phyloP scores from a whole-genome alignment of 1,284 basidiomycete species.

The Takashimella koratensis region DNA sequence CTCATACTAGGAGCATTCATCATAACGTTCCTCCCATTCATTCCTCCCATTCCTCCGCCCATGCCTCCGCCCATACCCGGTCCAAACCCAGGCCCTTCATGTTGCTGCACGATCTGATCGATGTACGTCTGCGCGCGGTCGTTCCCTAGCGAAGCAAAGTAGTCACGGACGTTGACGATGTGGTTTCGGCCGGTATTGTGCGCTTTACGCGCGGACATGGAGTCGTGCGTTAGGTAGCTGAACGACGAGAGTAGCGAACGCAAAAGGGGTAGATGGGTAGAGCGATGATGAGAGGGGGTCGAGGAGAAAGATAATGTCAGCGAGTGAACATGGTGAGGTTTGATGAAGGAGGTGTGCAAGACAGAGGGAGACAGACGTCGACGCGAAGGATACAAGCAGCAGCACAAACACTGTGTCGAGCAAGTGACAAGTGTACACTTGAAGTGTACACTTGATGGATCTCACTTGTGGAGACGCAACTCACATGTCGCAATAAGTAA shows the following conservation, averaged over 20 bases:
- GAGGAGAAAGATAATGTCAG: not conserved
- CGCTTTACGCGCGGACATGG: conserved; percentile 75
- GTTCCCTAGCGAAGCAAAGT: conserved; percentile 92
- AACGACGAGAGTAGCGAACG: not conserved
- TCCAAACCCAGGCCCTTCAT: too few relatives aligned
- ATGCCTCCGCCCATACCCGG: too few relatives aligned
- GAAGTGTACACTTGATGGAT: too few relatives aligned
- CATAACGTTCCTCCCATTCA: conserved; percentile 15
- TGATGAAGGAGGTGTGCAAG: conserved; percentile 57
- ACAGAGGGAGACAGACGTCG: not conserved
- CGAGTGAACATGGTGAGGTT: conserved; percentile 5
- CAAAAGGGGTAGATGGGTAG: not conserved
- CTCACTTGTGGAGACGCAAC: too few relatives aligned
- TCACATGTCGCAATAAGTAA: conserved; percentile 39
- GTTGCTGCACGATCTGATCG: conserved; percentile 88
- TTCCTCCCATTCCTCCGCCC: too few relatives aligned
- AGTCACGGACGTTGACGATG: conserved; percentile 91
- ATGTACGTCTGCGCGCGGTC: conserved; percentile 95
- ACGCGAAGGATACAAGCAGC: too few relatives aligned
- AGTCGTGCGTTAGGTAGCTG: conserved; percentile 34
- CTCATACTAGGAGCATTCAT: conserved; percentile 69
- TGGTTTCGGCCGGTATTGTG: conserved; percentile 98
- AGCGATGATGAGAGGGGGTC: not conserved
- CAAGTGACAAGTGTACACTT: too few relatives aligned
- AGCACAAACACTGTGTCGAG: too few relatives aligned